These are phyloP conservation scores for Metarhizium humberi DNA, from an alignment of 2,329 filamentous ascomycete species.

Conservation along the genomic window DNA sequence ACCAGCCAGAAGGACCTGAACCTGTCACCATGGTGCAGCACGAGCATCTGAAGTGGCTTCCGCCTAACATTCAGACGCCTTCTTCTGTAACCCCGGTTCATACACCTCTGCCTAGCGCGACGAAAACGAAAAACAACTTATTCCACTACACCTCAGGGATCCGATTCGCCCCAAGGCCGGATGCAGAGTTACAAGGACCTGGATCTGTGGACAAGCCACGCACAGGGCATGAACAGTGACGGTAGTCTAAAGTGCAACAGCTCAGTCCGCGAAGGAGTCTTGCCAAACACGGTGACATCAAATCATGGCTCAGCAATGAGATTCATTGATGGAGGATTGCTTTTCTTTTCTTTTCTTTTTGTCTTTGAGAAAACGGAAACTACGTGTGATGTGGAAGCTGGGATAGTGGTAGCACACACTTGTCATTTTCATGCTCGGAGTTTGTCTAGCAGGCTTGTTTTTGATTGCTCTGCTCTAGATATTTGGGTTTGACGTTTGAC, in stretches of 20 bases:
- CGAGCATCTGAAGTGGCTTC: constrained; percentile 40
- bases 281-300: neutral
- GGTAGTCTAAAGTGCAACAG: neutral
- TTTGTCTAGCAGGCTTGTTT: neutral
- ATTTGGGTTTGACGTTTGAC: neutral
- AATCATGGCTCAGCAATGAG: neutral
- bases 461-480: neutral
- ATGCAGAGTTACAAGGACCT: neutral
- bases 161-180: constrained; percentile 32
- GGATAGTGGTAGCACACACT: neutral
- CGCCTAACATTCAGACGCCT: constrained; percentile 34
- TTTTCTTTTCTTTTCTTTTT: neutral
- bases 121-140: constrained; percentile 24
- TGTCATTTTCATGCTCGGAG: neutral
- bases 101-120: constrained; percentile 20
- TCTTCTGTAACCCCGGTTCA: constrained; percentile 21
- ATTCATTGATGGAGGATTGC: neutral
- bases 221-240: neutral
- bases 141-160: constrained; percentile 35
- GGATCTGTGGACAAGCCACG: neutral
- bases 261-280: neutral
- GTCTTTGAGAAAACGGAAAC: neutral
- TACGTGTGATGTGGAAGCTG: neutral
- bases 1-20: constrained; percentile 44
- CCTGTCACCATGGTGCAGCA: constrained; percentile 27